phyloP scores from a whole-genome alignment of 306 rosid genomes.

The Comarum palustre region DNA sequence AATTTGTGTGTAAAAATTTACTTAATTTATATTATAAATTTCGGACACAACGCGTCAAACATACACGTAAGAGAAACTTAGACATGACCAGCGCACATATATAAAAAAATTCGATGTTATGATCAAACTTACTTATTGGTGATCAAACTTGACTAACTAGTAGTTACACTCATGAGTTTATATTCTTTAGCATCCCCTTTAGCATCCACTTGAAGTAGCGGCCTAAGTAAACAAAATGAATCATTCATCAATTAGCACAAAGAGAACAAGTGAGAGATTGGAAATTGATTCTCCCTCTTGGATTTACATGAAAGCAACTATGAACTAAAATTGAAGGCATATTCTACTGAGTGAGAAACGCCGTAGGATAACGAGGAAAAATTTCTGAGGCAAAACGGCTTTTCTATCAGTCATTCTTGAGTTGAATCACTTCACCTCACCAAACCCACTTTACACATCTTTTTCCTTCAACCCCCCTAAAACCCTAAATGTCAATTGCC shows the following conservation, averaged over 20 bases:
- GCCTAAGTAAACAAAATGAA: background rate
- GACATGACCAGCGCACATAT: too few species aligned
- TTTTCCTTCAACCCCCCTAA: background rate
- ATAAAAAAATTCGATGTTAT: too few species aligned
- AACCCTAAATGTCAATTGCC: conserved; percentile 3
- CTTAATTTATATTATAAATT: too few species aligned
- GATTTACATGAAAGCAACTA: background rate
- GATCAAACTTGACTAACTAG: background rate
- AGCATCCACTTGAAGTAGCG: background rate
- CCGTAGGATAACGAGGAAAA: background rate
- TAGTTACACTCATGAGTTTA: background rate
- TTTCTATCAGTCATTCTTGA: background rate
- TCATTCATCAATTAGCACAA: background rate
- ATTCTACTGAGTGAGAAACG: background rate
- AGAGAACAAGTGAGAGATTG: background rate
- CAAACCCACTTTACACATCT: conserved; percentile 1
- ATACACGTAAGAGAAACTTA: too few species aligned
- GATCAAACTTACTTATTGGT: too few species aligned
- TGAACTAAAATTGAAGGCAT: background rate
- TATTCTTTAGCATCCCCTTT: background rate
- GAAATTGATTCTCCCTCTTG: background rate
- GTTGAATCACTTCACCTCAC: conserved; percentile 4
- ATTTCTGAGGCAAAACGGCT: background rate
- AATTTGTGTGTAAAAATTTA: too few species aligned
- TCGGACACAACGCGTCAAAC: too few species aligned